Evolutionary conservation across 192 early-diverging fungal species (phyloP).

Genomic region (Coemansia sp.): DNA sequence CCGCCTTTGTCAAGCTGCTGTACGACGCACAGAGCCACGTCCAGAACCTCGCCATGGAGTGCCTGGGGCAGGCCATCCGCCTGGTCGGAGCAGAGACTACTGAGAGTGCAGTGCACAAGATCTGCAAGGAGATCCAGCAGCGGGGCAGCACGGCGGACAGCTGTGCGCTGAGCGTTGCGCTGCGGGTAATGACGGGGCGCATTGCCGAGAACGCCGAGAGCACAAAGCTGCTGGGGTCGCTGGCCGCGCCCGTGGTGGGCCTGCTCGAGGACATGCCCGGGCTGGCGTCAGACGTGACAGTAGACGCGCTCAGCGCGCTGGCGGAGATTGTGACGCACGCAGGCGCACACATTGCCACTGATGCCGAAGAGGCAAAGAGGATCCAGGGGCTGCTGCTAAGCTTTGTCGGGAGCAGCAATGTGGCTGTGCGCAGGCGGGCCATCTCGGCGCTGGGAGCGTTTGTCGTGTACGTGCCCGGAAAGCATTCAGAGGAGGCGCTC

Average conservation of each 20-base stretch:
- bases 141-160: background rate
- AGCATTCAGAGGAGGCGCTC: conserved; percentile 29
- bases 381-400: conserved; percentile 23
- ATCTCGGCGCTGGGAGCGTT: conserved; percentile 36
- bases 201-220: conserved; percentile 16
- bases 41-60: conserved; percentile 39
- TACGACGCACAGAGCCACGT: conserved; percentile 38
- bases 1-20: conserved; percentile 16
- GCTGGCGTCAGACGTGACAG: conserved; percentile 5
- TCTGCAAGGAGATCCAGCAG: conserved; percentile 17
- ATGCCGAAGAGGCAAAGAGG: conserved; percentile 5
- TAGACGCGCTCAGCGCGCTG: conserved; percentile 33
- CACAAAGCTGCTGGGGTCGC: conserved; percentile 14
- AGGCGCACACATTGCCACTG: conserved; percentile 19
- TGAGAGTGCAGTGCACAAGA: conserved; percentile 2
- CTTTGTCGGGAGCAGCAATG: conserved; percentile 15
- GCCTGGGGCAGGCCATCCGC: conserved; percentile 24
- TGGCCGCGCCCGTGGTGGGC: conserved; percentile 18
- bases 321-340: conserved; percentile 19
- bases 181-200: conserved; percentile 23
- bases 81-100: conserved; percentile 16
- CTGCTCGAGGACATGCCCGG: conserved; percentile 10
- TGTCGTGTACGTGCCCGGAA: conserved; percentile 27
- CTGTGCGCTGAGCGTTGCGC: conserved; percentile 26
- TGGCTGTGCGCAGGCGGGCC: conserved; percentile 27